Conservation (phyloP, 2,329 filamentous ascomycete genomes). For the Cladobotryum mycophilum region DNA sequence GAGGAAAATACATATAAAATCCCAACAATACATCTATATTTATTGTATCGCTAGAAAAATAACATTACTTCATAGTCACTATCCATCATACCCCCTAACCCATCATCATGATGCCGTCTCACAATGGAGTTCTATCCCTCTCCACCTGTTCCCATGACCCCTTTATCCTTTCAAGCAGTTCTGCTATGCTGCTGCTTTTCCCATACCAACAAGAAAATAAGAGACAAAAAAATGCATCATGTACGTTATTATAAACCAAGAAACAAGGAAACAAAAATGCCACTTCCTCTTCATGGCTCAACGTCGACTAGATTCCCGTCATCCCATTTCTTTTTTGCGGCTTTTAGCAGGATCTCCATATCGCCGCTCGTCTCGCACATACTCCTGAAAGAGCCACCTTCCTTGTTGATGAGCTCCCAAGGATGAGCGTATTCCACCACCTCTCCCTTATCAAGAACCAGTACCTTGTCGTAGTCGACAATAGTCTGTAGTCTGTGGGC, state of each 20-base stretch:
- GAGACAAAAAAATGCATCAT: neutral
- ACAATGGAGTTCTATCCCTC: no score
- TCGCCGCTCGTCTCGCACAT: constrained; percentile 64
- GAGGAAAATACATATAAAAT: no score
- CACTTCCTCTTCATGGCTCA: constrained; percentile 11
- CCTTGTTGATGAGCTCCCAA: constrained; percentile 67
- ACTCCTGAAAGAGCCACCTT: constrained; percentile 56
- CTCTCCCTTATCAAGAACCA: constrained; percentile 83
- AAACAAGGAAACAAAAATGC: neutral
- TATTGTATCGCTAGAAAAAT: no score
- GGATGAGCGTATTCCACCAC: constrained; percentile 91
- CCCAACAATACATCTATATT: no score
- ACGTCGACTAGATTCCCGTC: constrained; percentile 32
- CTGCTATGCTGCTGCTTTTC: no score
- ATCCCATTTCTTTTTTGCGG: constrained; percentile 50
- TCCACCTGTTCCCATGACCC: no score
- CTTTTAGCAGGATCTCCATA: constrained; percentile 42
- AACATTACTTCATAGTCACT: no score
- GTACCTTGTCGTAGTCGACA: constrained; percentile 95
- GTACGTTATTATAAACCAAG: neutral
- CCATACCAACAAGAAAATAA: neutral
- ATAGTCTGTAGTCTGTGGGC: constrained; percentile 94
- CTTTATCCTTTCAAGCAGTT: no score
- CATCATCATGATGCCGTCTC: no score
- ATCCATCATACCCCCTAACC: no score